Base-by-base conservation (phyloP, 2,329 filamentous ascomycete genomes). In the Cercospora citrullina region DNA sequence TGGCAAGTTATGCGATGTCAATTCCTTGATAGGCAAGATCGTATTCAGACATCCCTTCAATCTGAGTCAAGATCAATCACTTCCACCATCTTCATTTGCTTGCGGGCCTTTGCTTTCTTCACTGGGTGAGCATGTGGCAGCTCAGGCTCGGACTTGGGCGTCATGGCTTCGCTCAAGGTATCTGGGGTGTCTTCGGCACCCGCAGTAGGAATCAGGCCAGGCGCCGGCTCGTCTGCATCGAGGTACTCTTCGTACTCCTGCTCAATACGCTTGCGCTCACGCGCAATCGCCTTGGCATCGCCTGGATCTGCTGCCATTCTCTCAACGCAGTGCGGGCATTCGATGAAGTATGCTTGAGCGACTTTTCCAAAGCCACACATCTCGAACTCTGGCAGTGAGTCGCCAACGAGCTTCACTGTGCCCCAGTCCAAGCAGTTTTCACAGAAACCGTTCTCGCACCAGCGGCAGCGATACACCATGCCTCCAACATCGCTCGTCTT, bases 361-460 rank as follows among this genome's bases (percentile, higher is more conserved):
- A 78, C 76, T 3, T 79, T 75, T 0, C 74, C 75, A 65, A 84
- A 86, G 0, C 79, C 81, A 1, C 87, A 76, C n/a, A 84, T 70
- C 65, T 87, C 81, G 63, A 84, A 85, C 72, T 87, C 85, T 1
- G 81, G 80, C 0, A 87, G 75, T 14, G 81, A 83, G 26, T 85
- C 81, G 9, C 84, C 86, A 12, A 88, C 73, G 0, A 88, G 81
- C 4, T 79, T 78, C 0, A 82, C 81, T 2, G 79, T 78, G 4
- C 84, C 80, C 77, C 84, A 87, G 59, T 87, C 82, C 0, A 89
- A 74, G 72, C 87, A 89, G 55, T 87, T 84, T 65, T 89, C 87
- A 72, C 87, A 89, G 71, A 81, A 88, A 0, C 83, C 86, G 2
- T 77, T 77, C 30, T 84, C 81, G 69, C 87, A 89, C 80, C 81